Base-by-base conservation (phyloP, 2,329 filamentous ascomycete species). In the Clarireedia sp. region DNA sequence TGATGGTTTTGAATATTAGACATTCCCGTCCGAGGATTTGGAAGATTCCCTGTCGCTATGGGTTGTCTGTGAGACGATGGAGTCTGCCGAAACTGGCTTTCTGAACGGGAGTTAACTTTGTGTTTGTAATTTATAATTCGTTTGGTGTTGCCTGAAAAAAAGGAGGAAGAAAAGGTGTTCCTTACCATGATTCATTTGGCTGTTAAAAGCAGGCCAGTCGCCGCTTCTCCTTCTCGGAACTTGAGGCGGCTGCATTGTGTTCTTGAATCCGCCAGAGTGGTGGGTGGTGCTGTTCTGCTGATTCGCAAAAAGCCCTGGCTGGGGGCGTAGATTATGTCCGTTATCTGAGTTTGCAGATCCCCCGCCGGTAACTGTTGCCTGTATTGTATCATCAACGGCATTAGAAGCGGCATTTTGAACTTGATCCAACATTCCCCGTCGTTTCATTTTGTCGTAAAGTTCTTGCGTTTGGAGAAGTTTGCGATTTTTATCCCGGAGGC, bases 381-480 rank as follows among this genome's bases (percentile, higher is more conserved):
- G 65, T 12, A 76, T 63, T 3, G 67, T 71, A 24, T 72, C 69
- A 47, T 77, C 72, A 4, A 74, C 71, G n/a, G 74, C 72, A 60
- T 80, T 74, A 17, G 75, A 74, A 5, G 79, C 79, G 16, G 79
- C 78, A 58, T 74, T 72, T 60, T 80, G 76, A 29, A 83, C 75
- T 17, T 82, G 76, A 9, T 74, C 74, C 43, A 81, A 68, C 64
- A 83, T 75, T 1, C 75, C 75, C 56, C 75, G 78, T 46, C 77
- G 72, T 64, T 82, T 84, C 47, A 82, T 69, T 58, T 78, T 83
- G 63, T 83, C 79, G 59, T 84, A 84, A 2, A 83, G 71, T 59
- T 83, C 79, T 63, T 90, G 87, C 2, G 82, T 79, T 58, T 89
- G 85, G 5, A 83, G 71, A 3, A 88, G 77, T 56, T 84, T 86